phyloP scores from a whole-genome alignment of 345 rosid species.

The Ailanthus altissimus region DNA sequence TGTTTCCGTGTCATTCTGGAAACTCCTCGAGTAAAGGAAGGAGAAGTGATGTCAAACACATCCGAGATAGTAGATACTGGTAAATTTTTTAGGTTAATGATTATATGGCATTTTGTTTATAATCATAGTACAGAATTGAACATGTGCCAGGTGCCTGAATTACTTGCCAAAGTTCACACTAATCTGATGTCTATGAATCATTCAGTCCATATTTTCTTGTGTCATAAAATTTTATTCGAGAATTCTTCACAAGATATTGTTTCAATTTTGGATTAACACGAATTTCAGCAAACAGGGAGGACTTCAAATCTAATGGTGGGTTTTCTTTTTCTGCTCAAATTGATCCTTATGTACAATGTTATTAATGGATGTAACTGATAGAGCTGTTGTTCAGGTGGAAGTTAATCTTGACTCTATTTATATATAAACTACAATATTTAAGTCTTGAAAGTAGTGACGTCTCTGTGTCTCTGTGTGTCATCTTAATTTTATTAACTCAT shows the following conservation, averaged over 20 bases:
- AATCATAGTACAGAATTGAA: not conserved
- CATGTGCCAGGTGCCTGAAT: not conserved
- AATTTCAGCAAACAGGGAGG: not conserved
- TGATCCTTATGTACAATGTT: not conserved
- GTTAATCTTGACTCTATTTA: not conserved
- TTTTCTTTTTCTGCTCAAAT: not conserved
- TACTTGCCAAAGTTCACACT: not conserved
- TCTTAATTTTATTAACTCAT: not conserved
- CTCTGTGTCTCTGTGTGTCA: not conserved
- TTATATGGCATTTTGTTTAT: not conserved
- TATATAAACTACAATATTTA: not conserved
- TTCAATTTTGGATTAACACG: not conserved
- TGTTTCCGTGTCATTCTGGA: conserved; percentile 83
- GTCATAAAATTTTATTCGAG: not conserved
- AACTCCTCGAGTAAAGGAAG: conserved; percentile 77
- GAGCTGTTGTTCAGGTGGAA: not conserved
- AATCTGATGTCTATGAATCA: not conserved
- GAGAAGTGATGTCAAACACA: conserved; percentile 37
- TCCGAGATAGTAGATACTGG: conserved; percentile 52
- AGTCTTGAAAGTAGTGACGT: not conserved
- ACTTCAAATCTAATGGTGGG: not conserved
- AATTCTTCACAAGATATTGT: not conserved
- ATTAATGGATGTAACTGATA: not conserved
- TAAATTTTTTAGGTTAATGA: conserved; percentile 15
- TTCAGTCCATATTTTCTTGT: not conserved